Evolutionary conservation across 23 red algal species (phyloP).

Genomic region (Gracilaria gracilis): DNA sequence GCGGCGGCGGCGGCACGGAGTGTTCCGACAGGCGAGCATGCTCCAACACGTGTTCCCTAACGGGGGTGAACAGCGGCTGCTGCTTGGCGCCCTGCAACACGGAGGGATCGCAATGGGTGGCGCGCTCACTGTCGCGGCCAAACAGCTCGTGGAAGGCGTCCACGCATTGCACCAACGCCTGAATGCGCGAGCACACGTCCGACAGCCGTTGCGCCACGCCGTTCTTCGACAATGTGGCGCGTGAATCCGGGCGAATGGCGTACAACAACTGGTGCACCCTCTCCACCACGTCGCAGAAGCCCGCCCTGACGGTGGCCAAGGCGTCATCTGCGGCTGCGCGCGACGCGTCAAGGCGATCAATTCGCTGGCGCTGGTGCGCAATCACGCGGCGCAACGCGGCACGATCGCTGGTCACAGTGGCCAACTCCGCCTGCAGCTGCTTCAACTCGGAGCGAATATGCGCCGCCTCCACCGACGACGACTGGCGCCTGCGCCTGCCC

Average conservation of each 20-base stretch:
- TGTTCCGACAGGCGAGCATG: too few species aligned
- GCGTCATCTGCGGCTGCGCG: neutral
- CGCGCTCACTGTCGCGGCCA: neutral
- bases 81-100: neutral
- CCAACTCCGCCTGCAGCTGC: neutral
- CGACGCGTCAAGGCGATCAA: slow-evolving; percentile 4
- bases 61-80: slow-evolving; percentile 8
- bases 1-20: neutral
- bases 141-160: slow-evolving; percentile 22
- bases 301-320: neutral
- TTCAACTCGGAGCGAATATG: neutral
- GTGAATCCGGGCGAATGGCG: neutral
- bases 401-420: neutral
- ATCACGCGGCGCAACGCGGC: slow-evolving; percentile 21
- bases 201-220: neutral
- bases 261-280: neutral
- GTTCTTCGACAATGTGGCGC: neutral
- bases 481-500: too few species aligned
- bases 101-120: neutral
- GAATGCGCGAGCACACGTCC: neutral
- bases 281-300: neutral
- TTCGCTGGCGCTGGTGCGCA: slow-evolving; percentile 2
- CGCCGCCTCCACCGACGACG: too few species aligned
- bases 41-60: neutral
- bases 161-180: neutral